phyloP scores from a whole-genome alignment of 345 rosid genomes.

The Citrus sp. region DNA sequence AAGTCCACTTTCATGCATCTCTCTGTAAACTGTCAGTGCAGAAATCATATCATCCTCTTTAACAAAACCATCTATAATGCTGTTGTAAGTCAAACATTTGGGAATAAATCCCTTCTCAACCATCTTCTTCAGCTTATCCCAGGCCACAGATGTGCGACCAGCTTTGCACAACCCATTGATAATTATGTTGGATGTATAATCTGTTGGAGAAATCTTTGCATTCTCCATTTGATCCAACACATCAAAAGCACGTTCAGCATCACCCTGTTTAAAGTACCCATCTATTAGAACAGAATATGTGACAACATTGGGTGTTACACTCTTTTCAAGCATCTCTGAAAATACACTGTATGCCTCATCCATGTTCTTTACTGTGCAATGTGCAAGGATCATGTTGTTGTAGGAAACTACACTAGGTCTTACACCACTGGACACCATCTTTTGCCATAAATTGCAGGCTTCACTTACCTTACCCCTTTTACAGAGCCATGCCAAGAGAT shows the following conservation, averaged over 20 bases:
- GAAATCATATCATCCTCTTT: constrained; percentile 52
- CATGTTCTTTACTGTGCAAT: constrained; percentile 44
- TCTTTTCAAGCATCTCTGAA: constrained; percentile 44
- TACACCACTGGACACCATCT: constrained; percentile 51
- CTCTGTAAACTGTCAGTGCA: constrained; percentile 45
- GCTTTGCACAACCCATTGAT: constrained; percentile 63
- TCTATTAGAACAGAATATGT: constrained; percentile 62
- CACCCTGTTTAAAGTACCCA: constrained; percentile 58
- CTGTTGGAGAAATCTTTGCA: constrained; percentile 45
- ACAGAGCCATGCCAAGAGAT: constrained; percentile 49
- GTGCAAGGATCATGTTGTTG: constrained; percentile 59
- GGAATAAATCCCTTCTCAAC: constrained; percentile 43
- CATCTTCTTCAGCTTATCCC: constrained; percentile 43
- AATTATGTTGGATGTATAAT: constrained; percentile 48
- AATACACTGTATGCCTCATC: constrained; percentile 42
- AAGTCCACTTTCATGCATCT: constrained; percentile 56
- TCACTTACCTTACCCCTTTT: constrained; percentile 50
- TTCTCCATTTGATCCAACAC: constrained; percentile 49
- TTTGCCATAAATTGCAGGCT: constrained; percentile 48
- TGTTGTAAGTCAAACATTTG: constrained; percentile 51
- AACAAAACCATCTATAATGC: constrained; percentile 61
- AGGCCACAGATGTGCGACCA: constrained; percentile 57
- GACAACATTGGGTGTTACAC: constrained; percentile 52
- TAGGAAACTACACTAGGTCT: constrained; percentile 49
- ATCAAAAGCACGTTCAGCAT: constrained; percentile 40